Base-by-base conservation (phyloP, 2,329 filamentous ascomycete species). In the Trichothecium roseum region DNA sequence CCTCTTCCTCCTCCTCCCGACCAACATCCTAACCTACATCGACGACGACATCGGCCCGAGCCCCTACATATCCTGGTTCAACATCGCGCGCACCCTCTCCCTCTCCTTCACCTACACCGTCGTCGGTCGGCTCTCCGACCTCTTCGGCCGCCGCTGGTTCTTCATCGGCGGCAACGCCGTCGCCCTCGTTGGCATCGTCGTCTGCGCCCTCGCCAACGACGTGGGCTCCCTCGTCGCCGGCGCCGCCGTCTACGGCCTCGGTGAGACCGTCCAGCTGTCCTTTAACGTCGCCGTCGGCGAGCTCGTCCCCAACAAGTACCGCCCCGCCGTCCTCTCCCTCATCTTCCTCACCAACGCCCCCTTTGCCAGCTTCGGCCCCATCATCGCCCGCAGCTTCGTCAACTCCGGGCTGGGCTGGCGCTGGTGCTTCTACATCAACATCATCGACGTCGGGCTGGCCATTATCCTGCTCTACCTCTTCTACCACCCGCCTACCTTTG, bases 231-330 rank as follows among this genome's bases (percentile, higher is more conserved):
- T 62, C 28, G 59, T 62, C 32, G 40, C 51, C n/a, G 57, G 56
- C 15, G 52, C 49, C 29, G 54, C 50, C 3, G 42, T 62, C 5
- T 55, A 56, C 29, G 58, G 57, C 4, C 34, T 60, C 10, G 57
- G 54, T 6, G 55, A 55, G 42, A 56, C 56, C 1, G 52, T 54
- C 3, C 58, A 60, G 45, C 45, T 59, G 30, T 56, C 50, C 26
- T 60, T 56, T 42, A 56, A 57, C 29, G 53, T 59, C 8, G 52
- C 54, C 5, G 47, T 63, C 10, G 53, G 56, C 14, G 61, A 64
- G 44, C 45, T 64, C 14, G 55, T 63, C 12, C 60, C 61, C 14
- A 63, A 62, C 47, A 63, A 63, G 48, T 59, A 62, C 36, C 53
- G 60, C 8, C 49, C 53, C 9, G 43, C 55, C 35, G 53, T 54